Conservation (phyloP, 306 rosid species). For the Oxytropis ochrocephala region DNA sequence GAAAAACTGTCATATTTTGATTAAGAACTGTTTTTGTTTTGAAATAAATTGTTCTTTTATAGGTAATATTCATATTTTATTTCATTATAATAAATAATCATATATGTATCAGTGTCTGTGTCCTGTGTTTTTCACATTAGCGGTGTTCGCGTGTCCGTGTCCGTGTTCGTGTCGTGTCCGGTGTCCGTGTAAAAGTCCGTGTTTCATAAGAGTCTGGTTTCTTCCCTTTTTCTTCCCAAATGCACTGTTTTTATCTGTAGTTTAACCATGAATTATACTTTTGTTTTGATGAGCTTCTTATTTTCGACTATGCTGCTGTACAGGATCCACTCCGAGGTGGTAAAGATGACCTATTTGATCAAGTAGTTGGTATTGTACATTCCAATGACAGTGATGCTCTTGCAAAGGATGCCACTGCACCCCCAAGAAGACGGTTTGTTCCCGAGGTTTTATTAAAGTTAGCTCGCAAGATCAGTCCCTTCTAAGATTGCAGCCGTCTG, state of each 20-base stretch:
- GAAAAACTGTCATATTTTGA: too few relatives aligned
- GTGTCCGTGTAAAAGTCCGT: too few relatives aligned
- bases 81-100: too few relatives aligned
- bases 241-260: not conserved
- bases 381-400: slow-evolving; percentile 66
- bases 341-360: slow-evolving; percentile 69
- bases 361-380: slow-evolving; percentile 56
- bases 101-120: too few relatives aligned
- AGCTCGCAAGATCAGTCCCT: slow-evolving; percentile 73
- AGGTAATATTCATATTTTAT: too few relatives aligned
- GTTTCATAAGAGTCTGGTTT: too few relatives aligned
- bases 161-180: too few relatives aligned
- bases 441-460: slow-evolving; percentile 75
- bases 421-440: slow-evolving; percentile 66
- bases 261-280: not conserved
- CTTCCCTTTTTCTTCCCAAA: not conserved
- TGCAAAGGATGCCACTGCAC: slow-evolving; percentile 53
- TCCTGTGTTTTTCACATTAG: too few relatives aligned
- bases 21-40: too few relatives aligned
- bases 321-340: slow-evolving; percentile 99
- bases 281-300: not conserved
- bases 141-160: too few relatives aligned
- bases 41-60: too few relatives aligned
- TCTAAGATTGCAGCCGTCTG: slow-evolving; percentile 27
- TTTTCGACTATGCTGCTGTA: slow-evolving; percentile 11